Percentiles rank a stretch among this genome's conserved stretches.
These are phyloP conservation scores for Lentinula detonsa DNA, from an alignment of 768 basidiomycete species.

Conservation along the genomic window DNA sequence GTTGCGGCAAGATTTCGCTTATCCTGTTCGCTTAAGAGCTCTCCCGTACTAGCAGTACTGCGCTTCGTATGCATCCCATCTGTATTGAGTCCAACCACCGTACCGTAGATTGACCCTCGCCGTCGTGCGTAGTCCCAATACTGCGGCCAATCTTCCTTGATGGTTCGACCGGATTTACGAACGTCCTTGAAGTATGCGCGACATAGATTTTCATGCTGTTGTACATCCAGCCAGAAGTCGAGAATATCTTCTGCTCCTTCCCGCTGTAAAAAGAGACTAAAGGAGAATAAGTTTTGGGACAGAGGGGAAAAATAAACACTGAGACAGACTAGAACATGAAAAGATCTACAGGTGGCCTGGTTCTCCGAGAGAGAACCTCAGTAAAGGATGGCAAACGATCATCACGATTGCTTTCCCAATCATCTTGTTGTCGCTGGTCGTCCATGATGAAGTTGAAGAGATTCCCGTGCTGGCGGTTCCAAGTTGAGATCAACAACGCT, in stretches of 20 bases:
- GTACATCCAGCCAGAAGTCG: slow-evolving; percentile 99
- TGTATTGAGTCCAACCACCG: slow-evolving; percentile 72
- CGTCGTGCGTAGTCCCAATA: slow-evolving; percentile 93
- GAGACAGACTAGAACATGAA: slow-evolving; percentile 96
- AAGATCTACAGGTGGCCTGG: slow-evolving; percentile 92
- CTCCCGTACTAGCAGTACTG: slow-evolving; percentile 77
- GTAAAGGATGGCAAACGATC: slow-evolving; percentile 82
- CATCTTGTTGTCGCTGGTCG: slow-evolving; percentile 63
- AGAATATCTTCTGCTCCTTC: slow-evolving; percentile 95
- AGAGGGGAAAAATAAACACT: slow-evolving; percentile 8
- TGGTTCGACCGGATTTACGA: slow-evolving; percentile 85
- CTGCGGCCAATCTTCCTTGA: slow-evolving; percentile 98
- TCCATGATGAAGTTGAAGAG: slow-evolving; percentile 30
- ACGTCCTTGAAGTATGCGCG: slow-evolving; percentile 99
- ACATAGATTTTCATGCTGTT: slow-evolving; percentile 98
- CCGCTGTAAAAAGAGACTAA: slow-evolving; percentile 88
- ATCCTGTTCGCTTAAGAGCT: slow-evolving; percentile 65
- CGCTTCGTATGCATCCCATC: slow-evolving; percentile 57
- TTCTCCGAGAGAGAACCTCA: slow-evolving; percentile 87
- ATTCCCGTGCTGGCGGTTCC: background rate
- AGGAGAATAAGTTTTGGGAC: slow-evolving; percentile 6
- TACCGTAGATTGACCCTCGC: slow-evolving; percentile 89
- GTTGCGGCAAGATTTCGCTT: slow-evolving; percentile 51
- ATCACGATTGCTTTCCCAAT: slow-evolving; percentile 65
- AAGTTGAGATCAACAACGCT: background rate